phyloP scores from a whole-genome alignment of 164 flowering plant genomes.

The Vitis riparia region DNA sequence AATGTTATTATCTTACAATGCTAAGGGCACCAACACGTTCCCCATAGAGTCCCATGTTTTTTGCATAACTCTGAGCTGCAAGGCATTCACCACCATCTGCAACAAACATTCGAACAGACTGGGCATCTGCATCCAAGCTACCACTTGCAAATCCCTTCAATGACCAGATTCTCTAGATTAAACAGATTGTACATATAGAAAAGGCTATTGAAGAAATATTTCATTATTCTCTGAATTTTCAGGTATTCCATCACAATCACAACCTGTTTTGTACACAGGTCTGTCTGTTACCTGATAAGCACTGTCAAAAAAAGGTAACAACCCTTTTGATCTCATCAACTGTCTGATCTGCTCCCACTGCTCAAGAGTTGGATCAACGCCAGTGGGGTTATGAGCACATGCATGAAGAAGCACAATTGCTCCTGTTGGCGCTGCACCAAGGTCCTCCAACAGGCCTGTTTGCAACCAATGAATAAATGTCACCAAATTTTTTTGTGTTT shows the following conservation, averaged over 20 bases:
- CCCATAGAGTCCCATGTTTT: slow-evolving; percentile 98
- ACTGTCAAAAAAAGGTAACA: slow-evolving; percentile 97
- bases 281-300: slow-evolving; percentile 78
- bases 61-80: slow-evolving; percentile 96
- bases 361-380: slow-evolving; percentile 91
- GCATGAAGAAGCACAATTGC: slow-evolving; percentile 40
- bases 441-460: slow-evolving; percentile 88
- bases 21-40: slow-evolving; percentile 99
- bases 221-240: too few relatives aligned
- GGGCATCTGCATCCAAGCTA: slow-evolving; percentile 91
- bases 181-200: too few relatives aligned
- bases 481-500: too few relatives aligned
- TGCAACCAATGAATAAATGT: not conserved
- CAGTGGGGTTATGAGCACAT: slow-evolving; percentile 98
- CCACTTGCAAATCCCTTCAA: slow-evolving; percentile 98
- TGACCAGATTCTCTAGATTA: not conserved
- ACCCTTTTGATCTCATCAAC: slow-evolving; percentile 75
- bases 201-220: too few relatives aligned
- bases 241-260: too few relatives aligned
- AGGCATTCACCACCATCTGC: slow-evolving; percentile 97
- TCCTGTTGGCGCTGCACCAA: slow-evolving; percentile 83
- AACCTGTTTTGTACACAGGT: too few relatives aligned
- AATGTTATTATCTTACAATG: slow-evolving; percentile 59
- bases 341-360: slow-evolving; percentile 97
- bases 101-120: slow-evolving; percentile 86